A percentile compares a stretch with the other conserved stretches of the same genome.
These are phyloP conservation scores for Polytrichum commune DNA, from an alignment of 225 moss, liverwort and hornwort genomes.

Conservation along the genomic window DNA sequence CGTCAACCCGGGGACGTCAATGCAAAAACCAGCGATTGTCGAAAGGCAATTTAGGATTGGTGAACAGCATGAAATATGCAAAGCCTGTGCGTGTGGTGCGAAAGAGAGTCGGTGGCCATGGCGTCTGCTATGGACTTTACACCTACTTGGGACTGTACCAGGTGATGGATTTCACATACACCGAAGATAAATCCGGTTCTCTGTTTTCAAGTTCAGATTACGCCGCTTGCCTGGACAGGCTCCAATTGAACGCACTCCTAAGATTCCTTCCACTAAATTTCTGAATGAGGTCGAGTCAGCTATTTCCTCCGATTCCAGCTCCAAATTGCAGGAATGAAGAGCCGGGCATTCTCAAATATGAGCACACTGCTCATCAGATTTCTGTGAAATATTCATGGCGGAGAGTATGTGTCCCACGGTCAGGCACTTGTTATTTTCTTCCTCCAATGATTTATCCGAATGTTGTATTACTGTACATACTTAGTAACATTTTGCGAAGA, in stretches of 20 bases:
- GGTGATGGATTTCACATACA: neutral
- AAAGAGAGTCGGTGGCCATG: neutral
- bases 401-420: too few relatives aligned
- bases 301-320: too few relatives aligned
- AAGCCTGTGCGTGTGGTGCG: conserved; percentile 7
- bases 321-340: too few relatives aligned
- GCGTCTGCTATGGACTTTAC: neutral
- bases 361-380: too few relatives aligned
- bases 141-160: conserved; percentile 7
- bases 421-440: too few relatives aligned
- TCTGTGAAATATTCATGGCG: too few relatives aligned
- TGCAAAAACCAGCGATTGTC: neutral
- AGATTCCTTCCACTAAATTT: neutral
- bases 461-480: too few relatives aligned
- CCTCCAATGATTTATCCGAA: too few relatives aligned
- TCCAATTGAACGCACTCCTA: neutral
- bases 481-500: too few relatives aligned
- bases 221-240: conserved; percentile 1
- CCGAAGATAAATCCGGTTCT: neutral
- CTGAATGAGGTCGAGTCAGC: too few relatives aligned
- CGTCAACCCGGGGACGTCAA: neutral
- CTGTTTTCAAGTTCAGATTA: neutral
- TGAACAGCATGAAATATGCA: neutral
- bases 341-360: too few relatives aligned
- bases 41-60: neutral